Conservation (phyloP, 331 rosid genomes). For the Telfairia occidentalis region DNA sequence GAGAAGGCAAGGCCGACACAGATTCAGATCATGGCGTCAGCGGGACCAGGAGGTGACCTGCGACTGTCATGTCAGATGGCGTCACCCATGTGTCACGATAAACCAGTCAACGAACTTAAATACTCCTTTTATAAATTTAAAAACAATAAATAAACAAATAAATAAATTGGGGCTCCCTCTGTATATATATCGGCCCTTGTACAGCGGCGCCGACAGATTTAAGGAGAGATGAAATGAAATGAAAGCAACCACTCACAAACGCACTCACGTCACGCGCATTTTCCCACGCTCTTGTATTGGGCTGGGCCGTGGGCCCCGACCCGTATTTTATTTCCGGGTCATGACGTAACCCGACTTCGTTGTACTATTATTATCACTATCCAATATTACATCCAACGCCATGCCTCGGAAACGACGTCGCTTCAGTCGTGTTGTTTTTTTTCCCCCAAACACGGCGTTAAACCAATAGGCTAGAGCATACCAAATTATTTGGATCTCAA, state of each 20-base stretch:
- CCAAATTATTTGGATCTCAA: not conserved
- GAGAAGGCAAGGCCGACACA: slow-evolving; percentile 8
- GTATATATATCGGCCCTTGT: not conserved
- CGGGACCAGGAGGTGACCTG: not conserved
- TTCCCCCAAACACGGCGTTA: not conserved
- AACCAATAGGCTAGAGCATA: not conserved
- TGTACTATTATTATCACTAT: not conserved
- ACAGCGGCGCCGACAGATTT: slow-evolving; percentile 29
- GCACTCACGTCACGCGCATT: not conserved
- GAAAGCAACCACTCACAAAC: not conserved
- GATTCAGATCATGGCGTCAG: slow-evolving; percentile 22
- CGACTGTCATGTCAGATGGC: slow-evolving; percentile 21
- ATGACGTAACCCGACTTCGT: not conserved
- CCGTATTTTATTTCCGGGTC: not conserved
- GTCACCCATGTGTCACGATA: slow-evolving; percentile 29
- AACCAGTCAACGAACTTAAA: slow-evolving; percentile 16
- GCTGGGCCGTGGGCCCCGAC: not conserved
- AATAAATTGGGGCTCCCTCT: not conserved
- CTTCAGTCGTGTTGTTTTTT: not conserved
- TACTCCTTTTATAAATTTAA: no score
- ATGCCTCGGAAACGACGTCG: not conserved
- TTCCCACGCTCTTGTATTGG: not conserved
- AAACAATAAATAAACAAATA: not conserved
- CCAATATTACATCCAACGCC: not conserved
- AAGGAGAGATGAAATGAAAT: not conserved